phyloP scores from a whole-genome alignment of 1,284 basidiomycete genomes.

The Melanopsichium pennsylvanicum region DNA sequence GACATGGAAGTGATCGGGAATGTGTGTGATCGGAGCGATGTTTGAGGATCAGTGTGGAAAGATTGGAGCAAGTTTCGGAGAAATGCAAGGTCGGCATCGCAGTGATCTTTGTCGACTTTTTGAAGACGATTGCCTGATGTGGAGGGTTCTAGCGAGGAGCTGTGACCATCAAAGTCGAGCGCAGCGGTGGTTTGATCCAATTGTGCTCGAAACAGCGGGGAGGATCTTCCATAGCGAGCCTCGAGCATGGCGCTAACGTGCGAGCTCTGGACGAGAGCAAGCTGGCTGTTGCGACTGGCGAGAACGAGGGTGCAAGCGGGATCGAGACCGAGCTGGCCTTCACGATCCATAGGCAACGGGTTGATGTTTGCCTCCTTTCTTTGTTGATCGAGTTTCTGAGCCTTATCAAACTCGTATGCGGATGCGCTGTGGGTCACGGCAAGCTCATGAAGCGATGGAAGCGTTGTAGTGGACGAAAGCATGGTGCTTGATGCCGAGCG shows the following conservation, averaged over 20 bases:
- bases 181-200: slow-evolving; percentile 1
- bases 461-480: slow-evolving; percentile 26
- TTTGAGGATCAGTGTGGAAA: slow-evolving; percentile 6
- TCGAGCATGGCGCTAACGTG: slow-evolving; percentile 60
- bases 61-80: slow-evolving; percentile 24
- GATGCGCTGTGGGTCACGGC: slow-evolving; percentile 37
- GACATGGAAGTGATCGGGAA: slow-evolving; percentile 78
- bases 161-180: neutral
- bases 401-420: slow-evolving; percentile 34
- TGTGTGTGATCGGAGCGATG: slow-evolving; percentile 35
- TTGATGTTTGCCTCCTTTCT: slow-evolving; percentile 56
- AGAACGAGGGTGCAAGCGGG: slow-evolving; percentile 56
- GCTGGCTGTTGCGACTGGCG: slow-evolving; percentile 58
- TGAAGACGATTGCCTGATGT: slow-evolving; percentile 18
- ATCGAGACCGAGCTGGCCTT: slow-evolving; percentile 43
- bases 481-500: slow-evolving; percentile 34
- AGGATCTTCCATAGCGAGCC: slow-evolving; percentile 50
- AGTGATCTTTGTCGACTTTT: slow-evolving; percentile 22
- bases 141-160: slow-evolving; percentile 1
- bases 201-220: slow-evolving; percentile 49
- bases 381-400: slow-evolving; percentile 43
- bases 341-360: slow-evolving; percentile 43
- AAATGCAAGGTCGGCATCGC: slow-evolving; percentile 19
- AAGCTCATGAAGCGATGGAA: slow-evolving; percentile 40
- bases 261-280: slow-evolving; percentile 56